Evolutionary conservation across 768 basidiomycete species (phyloP), one percentile per base, ranked within the genome.

Genomic region (Lactifluus piperatus): DNA sequence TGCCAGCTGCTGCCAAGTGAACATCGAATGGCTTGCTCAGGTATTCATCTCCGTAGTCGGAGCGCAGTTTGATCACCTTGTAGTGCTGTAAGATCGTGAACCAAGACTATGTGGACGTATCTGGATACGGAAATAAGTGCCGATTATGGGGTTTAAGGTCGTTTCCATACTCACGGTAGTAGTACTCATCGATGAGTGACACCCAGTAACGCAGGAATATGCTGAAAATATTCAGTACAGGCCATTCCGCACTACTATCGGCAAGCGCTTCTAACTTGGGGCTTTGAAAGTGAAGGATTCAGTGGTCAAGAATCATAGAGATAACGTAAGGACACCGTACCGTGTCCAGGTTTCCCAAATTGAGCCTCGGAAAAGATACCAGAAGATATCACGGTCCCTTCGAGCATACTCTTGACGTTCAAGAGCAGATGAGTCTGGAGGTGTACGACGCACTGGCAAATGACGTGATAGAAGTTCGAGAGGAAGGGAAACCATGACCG

Each of bases 321-420:
- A 39, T 5, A 55, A 36, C 10, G 51, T 46, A 63, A 52, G n/a
- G 24, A 43, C 13, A 27, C 62, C 50, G 46, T 61, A 86, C 90
- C 81, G 75, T 39, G 90, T 91, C 73, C 83, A 91, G 10, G 78
- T 75, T 58, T 83, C 75, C 94, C 94, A 97, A 51, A 94, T 81
- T n/a, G 87, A 83, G 20, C 92, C 93, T 43, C 91, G 84, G 61
- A 95, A 72, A 45, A 94, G 78, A 68, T 93, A 92, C 85, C 86
- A 91, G 10, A n/a, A n/a, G n/a, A n/a, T n/a, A n/a, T n/a, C n/a
- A n/a, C n/a, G n/a, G n/a, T n/a, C n/a, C n/a, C n/a, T n/a, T n/a
- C n/a, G n/a, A n/a, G n/a, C n/a, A n/a, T n/a, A n/a, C n/a, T n/a
- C n/a, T n/a, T n/a, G n/a, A 88, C 86, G 78, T 70, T 91, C 88